phyloP scores from a whole-genome alignment of 2,329 filamentous ascomycete species.

The Ampelomyces quisqualis region DNA sequence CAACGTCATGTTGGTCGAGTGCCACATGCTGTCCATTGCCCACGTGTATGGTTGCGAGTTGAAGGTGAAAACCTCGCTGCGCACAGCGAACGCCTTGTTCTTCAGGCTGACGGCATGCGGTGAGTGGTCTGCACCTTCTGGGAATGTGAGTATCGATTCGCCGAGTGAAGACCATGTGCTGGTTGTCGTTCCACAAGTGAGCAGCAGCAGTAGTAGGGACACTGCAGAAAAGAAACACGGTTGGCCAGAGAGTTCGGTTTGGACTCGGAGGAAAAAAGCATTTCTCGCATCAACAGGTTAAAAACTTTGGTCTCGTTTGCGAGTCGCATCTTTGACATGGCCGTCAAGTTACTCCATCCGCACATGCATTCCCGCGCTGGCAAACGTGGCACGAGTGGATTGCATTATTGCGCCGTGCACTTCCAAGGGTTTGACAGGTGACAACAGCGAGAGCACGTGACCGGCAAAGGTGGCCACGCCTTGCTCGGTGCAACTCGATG shows the following conservation, averaged over 20 bases:
- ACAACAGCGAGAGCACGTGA: background rate
- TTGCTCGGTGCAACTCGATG: slow-evolving; percentile 1
- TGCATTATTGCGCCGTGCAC: too few relatives aligned
- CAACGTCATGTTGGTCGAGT: slow-evolving; percentile 25
- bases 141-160: slow-evolving; percentile 22
- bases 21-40: slow-evolving; percentile 23
- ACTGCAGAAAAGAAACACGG: too few relatives aligned
- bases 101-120: slow-evolving; percentile 15
- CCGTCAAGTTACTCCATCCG: too few relatives aligned
- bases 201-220: too few relatives aligned
- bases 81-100: slow-evolving; percentile 18
- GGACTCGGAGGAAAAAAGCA: too few relatives aligned
- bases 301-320: too few relatives aligned
- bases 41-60: slow-evolving; percentile 21
- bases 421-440: background rate
- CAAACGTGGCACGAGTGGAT: too few relatives aligned
- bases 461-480: background rate
- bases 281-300: too few relatives aligned
- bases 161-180: slow-evolving; percentile 18
- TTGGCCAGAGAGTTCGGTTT: too few relatives aligned
- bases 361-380: too few relatives aligned
- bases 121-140: slow-evolving; percentile 14
- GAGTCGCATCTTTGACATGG: too few relatives aligned
- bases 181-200: too few relatives aligned
- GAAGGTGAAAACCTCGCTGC: slow-evolving; percentile 21